A percentile compares a stretch with the other conserved stretches of the same genome.
These are phyloP conservation scores for Boletus tylopilopsis DNA, from an alignment of 768 basidiomycete species.

Conservation along the genomic window DNA sequence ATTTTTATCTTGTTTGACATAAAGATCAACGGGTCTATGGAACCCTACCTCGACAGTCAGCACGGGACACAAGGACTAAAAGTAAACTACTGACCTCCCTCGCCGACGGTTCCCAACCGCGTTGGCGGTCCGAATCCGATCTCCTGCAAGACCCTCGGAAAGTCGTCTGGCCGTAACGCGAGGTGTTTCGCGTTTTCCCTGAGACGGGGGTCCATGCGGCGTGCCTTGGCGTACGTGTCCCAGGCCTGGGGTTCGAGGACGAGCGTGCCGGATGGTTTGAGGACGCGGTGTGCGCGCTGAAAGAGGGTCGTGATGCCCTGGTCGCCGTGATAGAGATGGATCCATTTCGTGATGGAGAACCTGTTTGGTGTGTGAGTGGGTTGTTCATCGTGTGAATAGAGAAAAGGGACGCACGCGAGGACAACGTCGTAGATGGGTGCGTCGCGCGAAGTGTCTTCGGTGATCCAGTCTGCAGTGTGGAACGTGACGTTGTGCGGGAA, in stretches of 20 bases:
- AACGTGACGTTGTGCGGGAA: slow-evolving; percentile 85
- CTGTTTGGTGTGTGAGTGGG: not conserved
- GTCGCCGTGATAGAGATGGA: slow-evolving; percentile 81
- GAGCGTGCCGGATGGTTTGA: slow-evolving; percentile 64
- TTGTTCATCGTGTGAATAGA: not conserved
- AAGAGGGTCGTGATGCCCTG: slow-evolving; percentile 70
- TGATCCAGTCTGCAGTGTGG: slow-evolving; percentile 71
- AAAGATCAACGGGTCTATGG: slow-evolving; percentile 52
- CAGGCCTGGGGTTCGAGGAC: slow-evolving; percentile 83
- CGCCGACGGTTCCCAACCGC: slow-evolving; percentile 52
- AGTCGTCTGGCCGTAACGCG: slow-evolving; percentile 59
- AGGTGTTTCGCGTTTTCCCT: slow-evolving; percentile 58
- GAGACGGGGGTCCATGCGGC: slow-evolving; percentile 59
- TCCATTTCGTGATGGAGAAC: slow-evolving; percentile 90
- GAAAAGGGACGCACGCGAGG: slow-evolving; percentile 50
- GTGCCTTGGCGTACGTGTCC: slow-evolving; percentile 80
- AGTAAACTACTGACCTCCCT: slow-evolving; percentile 50
- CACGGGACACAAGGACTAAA: not conserved
- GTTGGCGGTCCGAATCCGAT: slow-evolving; percentile 58
- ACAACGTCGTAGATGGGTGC: slow-evolving; percentile 69
- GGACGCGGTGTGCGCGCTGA: slow-evolving; percentile 47
- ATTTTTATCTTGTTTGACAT: slow-evolving; percentile 36
- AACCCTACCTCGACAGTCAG: slow-evolving; percentile 17
- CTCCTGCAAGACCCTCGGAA: slow-evolving; percentile 47
- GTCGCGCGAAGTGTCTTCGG: slow-evolving; percentile 52